Conservation (phyloP, 129 eudicot species). For the Flaveria ramosissima region DNA sequence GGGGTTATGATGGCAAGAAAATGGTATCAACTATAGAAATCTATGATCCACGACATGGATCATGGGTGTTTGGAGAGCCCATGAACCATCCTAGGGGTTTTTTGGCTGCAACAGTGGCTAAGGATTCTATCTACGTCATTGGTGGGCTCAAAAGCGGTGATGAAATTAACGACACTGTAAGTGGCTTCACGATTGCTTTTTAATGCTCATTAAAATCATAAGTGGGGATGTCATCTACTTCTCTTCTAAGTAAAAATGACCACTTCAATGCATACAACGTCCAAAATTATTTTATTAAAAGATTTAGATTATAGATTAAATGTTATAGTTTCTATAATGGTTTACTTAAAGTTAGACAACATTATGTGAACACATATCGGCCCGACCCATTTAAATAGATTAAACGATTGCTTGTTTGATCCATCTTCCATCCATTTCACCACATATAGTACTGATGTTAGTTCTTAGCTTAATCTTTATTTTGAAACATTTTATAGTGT, state of each 20-base stretch:
- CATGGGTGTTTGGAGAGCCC: slow-evolving; percentile 71
- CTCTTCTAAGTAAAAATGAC: background rate
- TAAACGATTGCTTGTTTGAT: background rate
- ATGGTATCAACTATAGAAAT: slow-evolving; percentile 62
- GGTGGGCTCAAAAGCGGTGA: slow-evolving; percentile 57
- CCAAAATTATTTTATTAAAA: too few relatives aligned
- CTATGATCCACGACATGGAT: slow-evolving; percentile 70
- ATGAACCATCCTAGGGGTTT: slow-evolving; percentile 67
- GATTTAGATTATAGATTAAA: too few relatives aligned
- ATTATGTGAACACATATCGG: background rate
- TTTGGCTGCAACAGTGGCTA: slow-evolving; percentile 53
- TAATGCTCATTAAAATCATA: background rate
- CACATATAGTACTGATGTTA: background rate
- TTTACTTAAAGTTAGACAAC: background rate
- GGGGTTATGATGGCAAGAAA: slow-evolving; percentile 68
- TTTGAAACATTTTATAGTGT: background rate
- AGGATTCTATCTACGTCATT: slow-evolving; percentile 53
- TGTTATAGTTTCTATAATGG: too few relatives aligned
- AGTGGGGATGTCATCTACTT: background rate
- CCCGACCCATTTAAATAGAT: background rate
- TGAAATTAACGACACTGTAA: slow-evolving; percentile 51
- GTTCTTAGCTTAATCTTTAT: slow-evolving; percentile 1
- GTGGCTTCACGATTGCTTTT: slow-evolving; percentile 16
- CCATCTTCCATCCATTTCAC: background rate
- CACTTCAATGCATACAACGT: too few relatives aligned